Conservation (phyloP, 1,284 basidiomycete genomes). For the Cryptococcus sp. region DNA sequence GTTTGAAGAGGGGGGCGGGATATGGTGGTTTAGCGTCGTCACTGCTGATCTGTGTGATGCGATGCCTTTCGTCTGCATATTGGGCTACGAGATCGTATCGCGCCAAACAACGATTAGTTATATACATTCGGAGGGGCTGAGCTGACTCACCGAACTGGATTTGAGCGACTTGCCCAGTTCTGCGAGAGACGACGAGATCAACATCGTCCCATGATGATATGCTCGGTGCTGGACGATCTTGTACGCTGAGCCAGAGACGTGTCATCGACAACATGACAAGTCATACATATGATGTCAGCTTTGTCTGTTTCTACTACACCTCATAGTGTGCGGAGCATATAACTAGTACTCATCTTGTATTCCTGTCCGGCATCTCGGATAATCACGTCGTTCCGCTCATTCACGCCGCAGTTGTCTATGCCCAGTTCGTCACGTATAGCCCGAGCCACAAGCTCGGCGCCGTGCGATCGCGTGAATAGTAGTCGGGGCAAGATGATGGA, state of each 20-base stretch:
- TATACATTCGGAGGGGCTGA: background rate
- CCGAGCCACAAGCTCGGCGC: constrained; percentile 74
- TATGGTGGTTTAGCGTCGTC: constrained; percentile 69
- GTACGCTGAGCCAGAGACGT: constrained; percentile 98
- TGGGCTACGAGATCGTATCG: constrained; percentile 58
- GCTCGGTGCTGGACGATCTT: constrained; percentile 89
- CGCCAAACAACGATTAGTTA: background rate
- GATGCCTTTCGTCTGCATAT: constrained; percentile 81
- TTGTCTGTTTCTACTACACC: background rate
- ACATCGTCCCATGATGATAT: constrained; percentile 99
- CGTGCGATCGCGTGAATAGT: constrained; percentile 76
- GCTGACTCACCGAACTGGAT: constrained; percentile 64
- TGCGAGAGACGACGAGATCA: constrained; percentile 77
- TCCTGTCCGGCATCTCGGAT: constrained; percentile 59
- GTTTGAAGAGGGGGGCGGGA: constrained; percentile 46
- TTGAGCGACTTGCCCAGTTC: constrained; percentile 72
- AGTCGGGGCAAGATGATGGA: constrained; percentile 85
- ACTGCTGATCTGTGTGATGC: constrained; percentile 91
- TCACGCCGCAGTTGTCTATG: constrained; percentile 69
- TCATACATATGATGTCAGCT: background rate
- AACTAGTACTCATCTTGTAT: constrained; percentile 73
- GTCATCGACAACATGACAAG: constrained; percentile 13
- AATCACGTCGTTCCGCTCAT: constrained; percentile 89
- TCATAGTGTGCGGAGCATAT: background rate
- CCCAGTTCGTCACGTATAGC: constrained; percentile 73